phyloP scores from a whole-genome alignment of 805 yeast genomes.

The Barnettozyma californica region DNA sequence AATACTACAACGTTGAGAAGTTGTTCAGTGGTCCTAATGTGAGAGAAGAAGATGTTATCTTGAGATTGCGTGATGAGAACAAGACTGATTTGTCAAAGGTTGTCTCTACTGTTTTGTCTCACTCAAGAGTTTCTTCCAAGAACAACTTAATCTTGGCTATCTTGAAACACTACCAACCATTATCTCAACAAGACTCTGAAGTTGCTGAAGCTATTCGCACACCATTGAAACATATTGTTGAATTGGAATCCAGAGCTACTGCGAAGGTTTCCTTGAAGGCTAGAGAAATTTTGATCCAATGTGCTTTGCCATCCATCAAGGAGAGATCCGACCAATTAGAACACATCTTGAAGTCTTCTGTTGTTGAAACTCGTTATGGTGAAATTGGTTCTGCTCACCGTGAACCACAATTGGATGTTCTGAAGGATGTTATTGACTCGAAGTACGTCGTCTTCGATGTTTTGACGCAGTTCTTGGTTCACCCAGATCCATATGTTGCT shows the following conservation, averaged over 20 bases:
- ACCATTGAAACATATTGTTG: conserved; percentile 74
- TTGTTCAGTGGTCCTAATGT: conserved; percentile 70
- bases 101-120: conserved; percentile 72
- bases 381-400: conserved; percentile 71
- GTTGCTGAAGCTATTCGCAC: conserved; percentile 65
- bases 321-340: conserved; percentile 97
- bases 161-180: conserved; percentile 73
- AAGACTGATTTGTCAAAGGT: conserved; percentile 71
- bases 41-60: conserved; percentile 85
- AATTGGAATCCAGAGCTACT: conserved; percentile 82
- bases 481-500: conserved; percentile 80
- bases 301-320: conserved; percentile 91
- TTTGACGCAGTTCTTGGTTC: conserved; percentile 81
- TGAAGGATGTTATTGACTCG: conserved; percentile 92
- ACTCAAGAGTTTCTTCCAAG: conserved; percentile 89
- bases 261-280: conserved; percentile 95
- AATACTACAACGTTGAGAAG: conserved; percentile 73
- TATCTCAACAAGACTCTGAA: conserved; percentile 65
- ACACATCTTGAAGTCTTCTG: conserved; percentile 88
- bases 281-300: conserved; percentile 92
- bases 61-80: conserved; percentile 83
- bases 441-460: conserved; percentile 96
- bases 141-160: conserved; percentile 86
- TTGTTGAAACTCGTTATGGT: conserved; percentile 85
- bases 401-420: conserved; percentile 72